Percentiles rank a stretch among this genome's conserved stretches.
Evolutionary conservation across 2,329 filamentous ascomycete species (phyloP).

Genomic region (Botrytis galanthina): DNA sequence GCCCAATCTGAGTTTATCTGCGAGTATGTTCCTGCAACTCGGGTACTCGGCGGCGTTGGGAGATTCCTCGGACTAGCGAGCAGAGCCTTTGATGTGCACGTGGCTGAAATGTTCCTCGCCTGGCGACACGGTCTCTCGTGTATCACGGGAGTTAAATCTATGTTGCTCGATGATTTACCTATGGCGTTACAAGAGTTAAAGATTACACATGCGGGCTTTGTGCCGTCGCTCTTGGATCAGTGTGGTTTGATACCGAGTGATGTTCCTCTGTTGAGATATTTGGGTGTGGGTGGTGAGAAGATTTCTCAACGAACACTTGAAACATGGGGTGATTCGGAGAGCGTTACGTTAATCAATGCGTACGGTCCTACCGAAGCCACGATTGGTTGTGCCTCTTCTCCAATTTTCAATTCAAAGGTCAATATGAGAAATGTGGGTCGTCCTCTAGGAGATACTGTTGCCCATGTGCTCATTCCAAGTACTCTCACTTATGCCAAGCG

Average conservation of each 20-base stretch:
- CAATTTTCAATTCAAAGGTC: background rate
- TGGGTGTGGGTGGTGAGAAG: conserved; percentile 12
- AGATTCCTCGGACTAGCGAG: conserved; percentile 40
- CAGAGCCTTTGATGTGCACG: conserved; percentile 39
- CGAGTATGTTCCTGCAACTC: background rate
- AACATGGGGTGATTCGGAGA: conserved; percentile 11
- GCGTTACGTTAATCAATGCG: conserved; percentile 6
- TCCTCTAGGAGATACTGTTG: conserved; percentile 12
- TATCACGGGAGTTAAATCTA: conserved; percentile 28
- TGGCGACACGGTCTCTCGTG: conserved; percentile 37
- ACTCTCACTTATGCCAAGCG: conserved; percentile 1
- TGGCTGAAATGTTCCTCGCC: conserved; percentile 37
- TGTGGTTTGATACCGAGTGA: conserved; percentile 4
- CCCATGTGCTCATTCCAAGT: conserved; percentile 9
- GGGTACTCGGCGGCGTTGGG: conserved; percentile 24
- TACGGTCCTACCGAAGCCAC: conserved; percentile 16
- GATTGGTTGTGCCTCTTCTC: background rate
- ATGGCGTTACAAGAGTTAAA: conserved; percentile 12
- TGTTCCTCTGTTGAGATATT: conserved; percentile 6
- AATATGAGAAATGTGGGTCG: conserved; percentile 8
- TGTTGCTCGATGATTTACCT: conserved; percentile 9
- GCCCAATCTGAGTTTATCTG: conserved; percentile 7
- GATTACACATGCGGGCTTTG: conserved; percentile 10
- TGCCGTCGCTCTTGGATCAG: conserved; percentile 11
- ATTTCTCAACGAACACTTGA: conserved; percentile 9